These are phyloP conservation scores for Trichoderma brevicompactum DNA, from an alignment of 2,329 filamentous ascomycete species.

Conservation along the genomic window DNA sequence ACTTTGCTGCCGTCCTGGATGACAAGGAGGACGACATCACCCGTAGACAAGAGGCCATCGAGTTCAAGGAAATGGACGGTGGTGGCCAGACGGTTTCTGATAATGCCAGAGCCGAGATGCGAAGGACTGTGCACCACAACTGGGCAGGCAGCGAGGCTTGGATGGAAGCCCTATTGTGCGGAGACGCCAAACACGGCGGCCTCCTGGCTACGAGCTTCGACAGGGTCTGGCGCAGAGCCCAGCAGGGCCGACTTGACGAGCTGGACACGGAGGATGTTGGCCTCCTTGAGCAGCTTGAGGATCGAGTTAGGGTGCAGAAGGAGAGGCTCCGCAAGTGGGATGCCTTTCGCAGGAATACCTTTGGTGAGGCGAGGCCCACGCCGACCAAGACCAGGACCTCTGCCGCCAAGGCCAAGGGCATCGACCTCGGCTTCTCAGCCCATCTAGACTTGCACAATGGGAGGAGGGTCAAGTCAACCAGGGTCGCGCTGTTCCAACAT, in stretches of 20 bases:
- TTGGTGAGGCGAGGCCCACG: conserved; percentile 40
- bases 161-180: conserved; percentile 71
- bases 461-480: conserved; percentile 32
- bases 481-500: conserved; percentile 36
- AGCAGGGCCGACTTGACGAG: conserved; percentile 61
- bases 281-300: conserved; percentile 72
- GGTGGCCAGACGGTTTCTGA: conserved; percentile 45
- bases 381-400: conserved; percentile 34
- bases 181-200: conserved; percentile 63
- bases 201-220: conserved; percentile 71
- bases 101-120: conserved; percentile 54
- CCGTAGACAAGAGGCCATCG: conserved; percentile 55
- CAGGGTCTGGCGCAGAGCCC: conserved; percentile 70
- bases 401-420: conserved; percentile 44
- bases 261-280: conserved; percentile 57
- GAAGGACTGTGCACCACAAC: conserved; percentile 67
- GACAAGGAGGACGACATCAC: conserved; percentile 64
- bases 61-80: conserved; percentile 37
- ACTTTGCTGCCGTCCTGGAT: conserved; percentile 68
- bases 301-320: conserved; percentile 67
- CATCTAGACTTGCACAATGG: conserved; percentile 56
- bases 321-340: conserved; percentile 75
- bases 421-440: conserved; percentile 58
- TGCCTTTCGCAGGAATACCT: conserved; percentile 60
- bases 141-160: conserved; percentile 80